These are phyloP conservation scores for Phytophthora sansomeana DNA, from an alignment of 352 stramenopile genomes.

Conservation along the genomic window DNA sequence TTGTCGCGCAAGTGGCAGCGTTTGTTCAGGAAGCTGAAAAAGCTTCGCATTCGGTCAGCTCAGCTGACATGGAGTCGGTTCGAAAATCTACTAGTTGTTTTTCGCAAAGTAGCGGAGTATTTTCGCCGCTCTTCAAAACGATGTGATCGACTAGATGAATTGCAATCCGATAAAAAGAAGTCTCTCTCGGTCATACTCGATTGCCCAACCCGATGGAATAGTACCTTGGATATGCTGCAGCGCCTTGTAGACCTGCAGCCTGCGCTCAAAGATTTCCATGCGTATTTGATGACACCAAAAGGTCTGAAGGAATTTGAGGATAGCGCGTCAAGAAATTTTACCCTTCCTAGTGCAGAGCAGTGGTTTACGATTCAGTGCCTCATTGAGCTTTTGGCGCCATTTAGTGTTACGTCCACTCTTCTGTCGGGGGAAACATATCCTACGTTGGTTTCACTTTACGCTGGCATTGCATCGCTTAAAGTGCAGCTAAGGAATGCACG, in stretches of 20 bases:
- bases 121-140: neutral
- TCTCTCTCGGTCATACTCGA: neutral
- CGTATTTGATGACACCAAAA: too few species aligned
- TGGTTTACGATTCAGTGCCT: conserved; percentile 5
- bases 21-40: neutral
- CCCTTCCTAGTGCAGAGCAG: neutral
- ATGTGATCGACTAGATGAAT: neutral
- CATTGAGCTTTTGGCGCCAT: neutral
- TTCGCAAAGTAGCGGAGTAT: neutral
- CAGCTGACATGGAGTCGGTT: neutral
- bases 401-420: too few species aligned
- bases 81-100: too few species aligned
- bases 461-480: neutral
- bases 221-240: neutral
- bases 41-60: neutral
- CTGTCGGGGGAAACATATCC: conserved; percentile 4
- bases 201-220: neutral
- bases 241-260: neutral
- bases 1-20: too few species aligned
- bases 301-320: neutral
- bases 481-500: neutral
- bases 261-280: neutral
- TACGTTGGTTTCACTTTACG: conserved; percentile 2
- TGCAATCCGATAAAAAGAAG: neutral
- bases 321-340: neutral